Evolutionary conservation across 768 basidiomycete species (phyloP).

Genomic region (Mycena capillaripes): DNA sequence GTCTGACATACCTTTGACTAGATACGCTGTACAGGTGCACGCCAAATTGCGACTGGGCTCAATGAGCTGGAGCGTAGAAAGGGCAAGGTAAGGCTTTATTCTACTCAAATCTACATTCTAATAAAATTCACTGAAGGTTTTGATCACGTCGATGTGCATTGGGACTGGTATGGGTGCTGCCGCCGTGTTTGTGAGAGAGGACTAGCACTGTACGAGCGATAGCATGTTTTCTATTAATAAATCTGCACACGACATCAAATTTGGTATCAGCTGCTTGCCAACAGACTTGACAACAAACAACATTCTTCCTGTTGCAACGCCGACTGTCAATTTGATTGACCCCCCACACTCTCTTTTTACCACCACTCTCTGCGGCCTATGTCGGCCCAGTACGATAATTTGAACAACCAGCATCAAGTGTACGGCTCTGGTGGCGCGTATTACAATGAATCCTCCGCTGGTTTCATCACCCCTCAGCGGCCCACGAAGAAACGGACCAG

Average conservation of each 20-base stretch:
- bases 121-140: conserved; percentile 60
- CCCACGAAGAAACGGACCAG: conserved; percentile 67
- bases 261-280: neutral
- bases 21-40: conserved; percentile 84
- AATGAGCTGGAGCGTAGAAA: conserved; percentile 78
- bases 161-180: conserved; percentile 95
- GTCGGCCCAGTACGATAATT: conserved; percentile 23
- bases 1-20: conserved; percentile 38
- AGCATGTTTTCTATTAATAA: too few species aligned
- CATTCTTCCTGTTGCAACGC: neutral
- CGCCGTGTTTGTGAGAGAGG: conserved; percentile 75
- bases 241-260: neutral
- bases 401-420: conserved; percentile 37
- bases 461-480: conserved; percentile 68
- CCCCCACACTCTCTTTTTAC: conserved; percentile 15
- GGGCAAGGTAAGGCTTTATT: conserved; percentile 66
- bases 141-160: conserved; percentile 93
- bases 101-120: neutral
- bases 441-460: conserved; percentile 75
- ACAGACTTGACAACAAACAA: neutral
- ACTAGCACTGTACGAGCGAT: neutral
- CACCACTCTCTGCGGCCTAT: conserved; percentile 9
- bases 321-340: too few species aligned
- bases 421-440: conserved; percentile 78
- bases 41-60: conserved; percentile 89